Conservation (phyloP, 2,329 filamentous ascomycete species). For the Chrysosporium keratinophilum region DNA sequence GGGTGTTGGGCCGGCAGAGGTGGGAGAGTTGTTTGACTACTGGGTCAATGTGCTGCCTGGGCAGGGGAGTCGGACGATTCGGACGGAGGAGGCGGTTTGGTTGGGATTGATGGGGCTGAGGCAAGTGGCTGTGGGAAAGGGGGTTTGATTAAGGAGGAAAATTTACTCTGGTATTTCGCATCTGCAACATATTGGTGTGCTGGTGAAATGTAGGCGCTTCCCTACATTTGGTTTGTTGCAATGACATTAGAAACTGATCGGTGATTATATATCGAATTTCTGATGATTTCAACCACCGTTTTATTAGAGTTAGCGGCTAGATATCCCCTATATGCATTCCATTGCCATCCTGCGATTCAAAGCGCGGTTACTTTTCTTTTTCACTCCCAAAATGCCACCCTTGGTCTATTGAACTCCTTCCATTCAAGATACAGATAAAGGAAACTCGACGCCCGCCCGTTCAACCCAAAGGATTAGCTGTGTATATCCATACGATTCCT, state of each 20-base stretch:
- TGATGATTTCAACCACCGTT: not conserved
- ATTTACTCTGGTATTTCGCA: not conserved
- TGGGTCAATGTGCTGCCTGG: slow-evolving; percentile 74
- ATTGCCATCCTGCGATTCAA: too few species aligned
- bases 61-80: slow-evolving; percentile 71
- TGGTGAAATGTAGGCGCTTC: not conserved
- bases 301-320: not conserved
- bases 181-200: not conserved
- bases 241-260: too few species aligned
- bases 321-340: too few species aligned
- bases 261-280: not conserved
- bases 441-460: not conserved
- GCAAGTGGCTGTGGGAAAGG: slow-evolving; percentile 37
- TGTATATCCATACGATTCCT: not conserved
- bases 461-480: not conserved
- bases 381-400: not conserved
- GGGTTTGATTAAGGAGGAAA: not conserved
- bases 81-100: slow-evolving; percentile 74
- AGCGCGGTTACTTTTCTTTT: not conserved
- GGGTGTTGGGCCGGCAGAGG: slow-evolving; percentile 54
- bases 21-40: slow-evolving; percentile 65
- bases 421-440: not conserved
- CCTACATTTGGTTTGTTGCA: too few species aligned
- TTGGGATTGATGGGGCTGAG: slow-evolving; percentile 62
- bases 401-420: not conserved